phyloP scores from a whole-genome alignment of 2,329 filamentous ascomycete genomes.

The Aspergillus sp. region DNA sequence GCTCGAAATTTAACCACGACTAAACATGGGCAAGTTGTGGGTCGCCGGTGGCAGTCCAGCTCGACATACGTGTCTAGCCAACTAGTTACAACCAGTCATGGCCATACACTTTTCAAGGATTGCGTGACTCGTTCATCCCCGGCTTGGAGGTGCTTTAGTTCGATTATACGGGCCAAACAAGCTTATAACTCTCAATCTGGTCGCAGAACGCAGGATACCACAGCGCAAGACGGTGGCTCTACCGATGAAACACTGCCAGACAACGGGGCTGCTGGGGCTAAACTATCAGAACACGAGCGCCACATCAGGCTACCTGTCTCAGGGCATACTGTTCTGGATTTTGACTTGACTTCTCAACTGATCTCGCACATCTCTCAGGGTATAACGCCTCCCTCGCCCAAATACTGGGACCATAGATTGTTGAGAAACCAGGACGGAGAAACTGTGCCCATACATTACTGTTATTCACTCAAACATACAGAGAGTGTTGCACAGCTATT shows the following conservation, averaged over 20 bases:
- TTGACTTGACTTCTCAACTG: neutral
- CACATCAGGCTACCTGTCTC: neutral
- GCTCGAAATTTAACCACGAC: neutral
- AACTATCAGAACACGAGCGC: neutral
- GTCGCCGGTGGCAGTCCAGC: neutral
- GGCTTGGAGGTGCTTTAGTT: neutral
- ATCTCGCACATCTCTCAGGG: neutral
- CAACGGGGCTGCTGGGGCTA: neutral
- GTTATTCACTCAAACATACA: slow-evolving; percentile 64
- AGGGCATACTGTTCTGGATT: neutral
- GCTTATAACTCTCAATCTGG: neutral
- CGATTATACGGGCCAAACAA: neutral
- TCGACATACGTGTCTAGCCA: neutral
- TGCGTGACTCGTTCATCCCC: neutral
- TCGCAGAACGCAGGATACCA: neutral
- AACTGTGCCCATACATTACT: slow-evolving; percentile 74
- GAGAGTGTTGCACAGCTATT: slow-evolving; percentile 70
- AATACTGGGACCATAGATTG: slow-evolving; percentile 36
- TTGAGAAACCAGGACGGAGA: slow-evolving; percentile 51
- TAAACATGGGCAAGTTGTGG: neutral
- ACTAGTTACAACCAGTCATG: neutral
- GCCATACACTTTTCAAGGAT: neutral
- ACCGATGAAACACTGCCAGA: neutral
- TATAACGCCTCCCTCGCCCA: slow-evolving; percentile 2
- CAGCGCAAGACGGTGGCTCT: neutral